These are phyloP conservation scores for Rosellinia necatrix DNA, from an alignment of 2,329 filamentous ascomycete genomes.

Conservation along the genomic window DNA sequence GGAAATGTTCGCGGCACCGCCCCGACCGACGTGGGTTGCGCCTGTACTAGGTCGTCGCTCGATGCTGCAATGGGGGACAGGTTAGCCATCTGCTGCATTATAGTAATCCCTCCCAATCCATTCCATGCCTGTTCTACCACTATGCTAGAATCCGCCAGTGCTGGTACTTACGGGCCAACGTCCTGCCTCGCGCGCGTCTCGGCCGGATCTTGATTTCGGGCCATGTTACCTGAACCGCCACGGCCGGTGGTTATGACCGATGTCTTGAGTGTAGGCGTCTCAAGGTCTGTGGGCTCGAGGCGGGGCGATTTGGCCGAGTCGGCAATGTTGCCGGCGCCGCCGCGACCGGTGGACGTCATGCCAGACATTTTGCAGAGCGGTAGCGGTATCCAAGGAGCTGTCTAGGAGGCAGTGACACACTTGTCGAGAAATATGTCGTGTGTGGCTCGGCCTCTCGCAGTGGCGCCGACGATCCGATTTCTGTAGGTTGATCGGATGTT, in stretches of 20 bases:
- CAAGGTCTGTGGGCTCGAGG: conserved; percentile 66
- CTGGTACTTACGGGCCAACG: conserved; percentile 67
- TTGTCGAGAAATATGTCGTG: neutral
- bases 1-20: conserved; percentile 75
- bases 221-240: conserved; percentile 88
- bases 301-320: conserved; percentile 53
- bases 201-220: conserved; percentile 69
- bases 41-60: conserved; percentile 61
- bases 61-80: conserved; percentile 44
- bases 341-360: conserved; percentile 71
- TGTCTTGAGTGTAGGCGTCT: conserved; percentile 82
- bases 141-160: no score
- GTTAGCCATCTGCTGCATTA: neutral
- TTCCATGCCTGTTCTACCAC: neutral
- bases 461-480: neutral
- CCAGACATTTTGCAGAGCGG: conserved; percentile 39
- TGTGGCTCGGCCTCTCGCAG: neutral
- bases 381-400: neutral
- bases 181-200: conserved; percentile 83
- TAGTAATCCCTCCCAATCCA: neutral
- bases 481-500: neutral
- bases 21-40: conserved; percentile 71
- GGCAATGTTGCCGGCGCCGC: conserved; percentile 77
- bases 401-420: neutral
- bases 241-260: conserved; percentile 88